Evolutionary conservation across 768 basidiomycete species (phyloP), one percentile per base, ranked within the genome.

Genomic region (Lyophyllum decastes): DNA sequence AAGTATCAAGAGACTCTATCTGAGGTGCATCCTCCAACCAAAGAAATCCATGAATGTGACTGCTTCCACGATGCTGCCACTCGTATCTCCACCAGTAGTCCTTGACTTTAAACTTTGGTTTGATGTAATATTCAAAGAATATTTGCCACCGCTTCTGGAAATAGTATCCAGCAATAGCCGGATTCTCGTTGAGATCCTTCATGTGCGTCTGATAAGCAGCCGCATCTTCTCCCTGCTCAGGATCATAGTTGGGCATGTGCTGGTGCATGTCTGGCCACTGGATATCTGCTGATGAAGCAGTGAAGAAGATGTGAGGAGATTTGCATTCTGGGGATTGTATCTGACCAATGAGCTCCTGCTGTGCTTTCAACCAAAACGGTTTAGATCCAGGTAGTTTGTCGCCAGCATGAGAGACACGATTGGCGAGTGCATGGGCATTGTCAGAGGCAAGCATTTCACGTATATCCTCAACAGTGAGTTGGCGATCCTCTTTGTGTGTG

Each of bases 251-350:
- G 4, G 67, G 68, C 70, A 70, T 72, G 38, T 72, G 68, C 17
- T 61, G 62, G 52, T 72, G 70, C 54, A 72, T 59, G 55, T 72
- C 69, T 10, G 65, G 66, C 71, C 71, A 69, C 44, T 72, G 69
- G 2, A 72, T 56, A 61, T 70, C 70, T 0, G 71, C 71, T 4
- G 69, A 63, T 12, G 62, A 66, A 8, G 63, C 53, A 4, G 68
- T 71, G 49, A 68, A 61, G 55, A 71, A 71, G 11, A 65, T 21
- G 62, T 66, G 64, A 14, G 69, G 68, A 33, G 64, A 52, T 11
- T 64, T 60, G 47, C 58, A 58, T 24, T 66, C 55, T 24, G 63
- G 64, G 3, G 65, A 62, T 11, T 54, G 33, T 4, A 70, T 66
- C 47, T 62, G 60, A 25, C 61, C 57, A 11, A 54, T 45, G 22